A percentile compares a stretch with the other conserved stretches of the same genome.
These are phyloP conservation scores for Ploettnerulaceae sp. DNA, from an alignment of 2,329 filamentous ascomycete genomes.

Conservation along the genomic window DNA sequence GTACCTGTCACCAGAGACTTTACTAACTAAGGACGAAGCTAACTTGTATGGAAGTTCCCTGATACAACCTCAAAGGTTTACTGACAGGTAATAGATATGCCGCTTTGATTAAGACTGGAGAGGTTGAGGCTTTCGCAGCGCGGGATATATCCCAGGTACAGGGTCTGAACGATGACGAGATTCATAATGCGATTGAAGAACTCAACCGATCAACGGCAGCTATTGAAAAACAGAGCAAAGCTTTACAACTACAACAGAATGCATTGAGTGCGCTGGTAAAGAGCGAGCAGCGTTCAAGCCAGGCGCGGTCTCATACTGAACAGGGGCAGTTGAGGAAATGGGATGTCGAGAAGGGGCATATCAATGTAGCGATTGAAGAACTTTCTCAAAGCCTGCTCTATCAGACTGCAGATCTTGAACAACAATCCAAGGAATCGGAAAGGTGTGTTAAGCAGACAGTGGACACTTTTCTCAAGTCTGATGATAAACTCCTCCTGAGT, in stretches of 20 bases:
- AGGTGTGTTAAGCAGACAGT: slow-evolving; percentile 45
- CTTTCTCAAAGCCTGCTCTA: slow-evolving; percentile 44
- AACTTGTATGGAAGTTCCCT: slow-evolving; percentile 39
- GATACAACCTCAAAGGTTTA: neutral
- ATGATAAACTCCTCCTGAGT: slow-evolving; percentile 60
- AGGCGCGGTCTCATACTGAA: slow-evolving; percentile 37
- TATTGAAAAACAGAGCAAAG: slow-evolving; percentile 59
- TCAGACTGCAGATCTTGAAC: slow-evolving; percentile 45
- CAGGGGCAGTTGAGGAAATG: slow-evolving; percentile 39
- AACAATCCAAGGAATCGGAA: slow-evolving; percentile 44
- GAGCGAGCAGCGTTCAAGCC: slow-evolving; percentile 36
- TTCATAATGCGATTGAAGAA: slow-evolving; percentile 56
- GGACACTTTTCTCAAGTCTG: slow-evolving; percentile 49
- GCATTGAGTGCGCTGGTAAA: slow-evolving; percentile 51
- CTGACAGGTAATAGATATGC: slow-evolving; percentile 42
- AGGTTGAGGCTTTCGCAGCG: slow-evolving; percentile 42
- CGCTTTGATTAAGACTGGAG: slow-evolving; percentile 44
- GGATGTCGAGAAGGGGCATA: slow-evolving; percentile 39
- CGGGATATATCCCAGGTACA: slow-evolving; percentile 45
- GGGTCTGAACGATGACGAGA: slow-evolving; percentile 53
- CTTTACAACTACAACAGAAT: slow-evolving; percentile 56
- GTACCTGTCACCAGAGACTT: slow-evolving; percentile 46
- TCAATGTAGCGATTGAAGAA: slow-evolving; percentile 43
- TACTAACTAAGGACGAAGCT: slow-evolving; percentile 51
- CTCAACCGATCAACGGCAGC: slow-evolving; percentile 59